A percentile compares a stretch with the other conserved stretches of the same genome.
Conservation (phyloP, 2,329 filamentous ascomycete species). For the Aspergillus caelatus region DNA sequence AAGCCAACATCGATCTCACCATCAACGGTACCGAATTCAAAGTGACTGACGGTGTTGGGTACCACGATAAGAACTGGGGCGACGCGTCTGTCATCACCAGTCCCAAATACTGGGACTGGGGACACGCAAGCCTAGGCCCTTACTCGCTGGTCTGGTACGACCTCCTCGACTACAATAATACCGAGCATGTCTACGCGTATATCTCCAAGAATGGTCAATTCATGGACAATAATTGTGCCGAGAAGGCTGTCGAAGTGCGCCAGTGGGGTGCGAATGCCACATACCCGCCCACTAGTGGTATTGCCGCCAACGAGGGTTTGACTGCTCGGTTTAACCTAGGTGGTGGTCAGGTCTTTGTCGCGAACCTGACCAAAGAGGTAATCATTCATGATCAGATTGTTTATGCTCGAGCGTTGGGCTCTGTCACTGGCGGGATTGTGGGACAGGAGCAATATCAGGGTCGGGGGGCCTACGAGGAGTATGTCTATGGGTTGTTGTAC, state of each 20-base stretch:
- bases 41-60: constrained; percentile 42
- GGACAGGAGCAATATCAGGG: neutral
- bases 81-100: constrained; percentile 34
- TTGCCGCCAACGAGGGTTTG: neutral
- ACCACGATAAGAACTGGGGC: constrained; percentile 55
- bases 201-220: constrained; percentile 59
- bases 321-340: neutral
- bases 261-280: neutral
- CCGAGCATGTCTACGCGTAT: constrained; percentile 7
- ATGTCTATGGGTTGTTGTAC: neutral
- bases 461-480: neutral
- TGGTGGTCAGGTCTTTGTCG: neutral
- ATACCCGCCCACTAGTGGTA: neutral
- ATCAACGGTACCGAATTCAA: constrained; percentile 33
- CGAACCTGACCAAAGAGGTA: neutral
- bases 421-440: neutral
- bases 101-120: constrained; percentile 49
- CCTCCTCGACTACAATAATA: constrained; percentile 20
- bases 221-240: neutral
- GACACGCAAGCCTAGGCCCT: constrained; percentile 44
- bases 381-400: neutral
- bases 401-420: neutral
- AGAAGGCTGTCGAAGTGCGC: neutral
- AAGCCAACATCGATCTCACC: constrained; percentile 30
- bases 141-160: constrained; percentile 53